These are phyloP conservation scores for Marsdenia floribunda DNA, from an alignment of 257 asterid species.

Conservation along the genomic window DNA sequence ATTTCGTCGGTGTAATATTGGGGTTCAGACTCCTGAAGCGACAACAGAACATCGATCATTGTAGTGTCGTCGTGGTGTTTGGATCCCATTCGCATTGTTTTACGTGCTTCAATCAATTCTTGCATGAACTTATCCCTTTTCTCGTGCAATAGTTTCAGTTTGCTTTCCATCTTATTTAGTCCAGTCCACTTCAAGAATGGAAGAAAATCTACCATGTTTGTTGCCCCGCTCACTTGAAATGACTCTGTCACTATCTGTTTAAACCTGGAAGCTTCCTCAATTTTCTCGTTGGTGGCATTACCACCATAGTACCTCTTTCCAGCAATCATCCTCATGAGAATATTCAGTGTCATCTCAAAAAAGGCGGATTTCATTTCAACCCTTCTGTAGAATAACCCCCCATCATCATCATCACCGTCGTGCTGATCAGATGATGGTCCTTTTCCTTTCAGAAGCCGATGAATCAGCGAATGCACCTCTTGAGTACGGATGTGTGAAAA, in stretches of 20 bases:
- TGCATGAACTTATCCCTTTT: slow-evolving; percentile 40
- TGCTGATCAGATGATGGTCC: too few species aligned
- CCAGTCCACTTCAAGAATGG: slow-evolving; percentile 32
- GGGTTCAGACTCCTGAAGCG: slow-evolving; percentile 37
- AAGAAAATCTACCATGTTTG: slow-evolving; percentile 34
- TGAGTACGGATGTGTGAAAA: slow-evolving; percentile 1
- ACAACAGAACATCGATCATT: slow-evolving; percentile 39
- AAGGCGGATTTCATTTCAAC: slow-evolving; percentile 32
- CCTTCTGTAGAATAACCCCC: background rate
- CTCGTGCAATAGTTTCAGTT: slow-evolving; percentile 22
- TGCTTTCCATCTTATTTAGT: slow-evolving; percentile 23
- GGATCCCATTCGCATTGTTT: background rate
- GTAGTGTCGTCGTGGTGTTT: slow-evolving; percentile 13
- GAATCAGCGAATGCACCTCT: slow-evolving; percentile 23
- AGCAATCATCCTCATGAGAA: slow-evolving; percentile 42
- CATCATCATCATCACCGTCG: background rate
- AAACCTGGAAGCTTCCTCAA: slow-evolving; percentile 28
- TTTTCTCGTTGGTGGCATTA: slow-evolving; percentile 5
- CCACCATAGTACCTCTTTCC: slow-evolving; percentile 35
- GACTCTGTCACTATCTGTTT: slow-evolving; percentile 25
- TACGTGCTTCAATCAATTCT: slow-evolving; percentile 33
- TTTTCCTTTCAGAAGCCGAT: background rate
- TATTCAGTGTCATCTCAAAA: slow-evolving; percentile 31
- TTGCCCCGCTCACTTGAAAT: slow-evolving; percentile 15
- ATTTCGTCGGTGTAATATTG: slow-evolving; percentile 29